Conservation (phyloP, 129 eudicot species). For the Flaveria linearis region DNA sequence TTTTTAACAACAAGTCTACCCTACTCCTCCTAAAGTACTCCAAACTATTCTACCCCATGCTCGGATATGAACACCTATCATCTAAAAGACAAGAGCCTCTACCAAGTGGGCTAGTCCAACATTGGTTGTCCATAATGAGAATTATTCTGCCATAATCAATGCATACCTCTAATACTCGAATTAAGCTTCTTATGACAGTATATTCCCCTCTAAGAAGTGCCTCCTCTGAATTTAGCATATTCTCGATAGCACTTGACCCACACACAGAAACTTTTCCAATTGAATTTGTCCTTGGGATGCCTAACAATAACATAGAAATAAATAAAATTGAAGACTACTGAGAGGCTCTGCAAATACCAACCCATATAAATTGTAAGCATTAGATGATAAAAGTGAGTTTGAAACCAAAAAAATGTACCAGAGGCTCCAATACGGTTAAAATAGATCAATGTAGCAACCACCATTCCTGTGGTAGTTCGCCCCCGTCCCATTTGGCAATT, state of each 20-base stretch:
- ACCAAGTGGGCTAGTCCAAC: too few relatives aligned
- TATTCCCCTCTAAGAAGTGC: slow-evolving; percentile 93
- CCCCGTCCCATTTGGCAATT: slow-evolving; percentile 99
- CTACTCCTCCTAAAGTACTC: too few relatives aligned
- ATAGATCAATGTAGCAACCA: slow-evolving; percentile 87
- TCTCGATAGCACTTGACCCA: slow-evolving; percentile 53
- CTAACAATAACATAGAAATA: slow-evolving; percentile 37
- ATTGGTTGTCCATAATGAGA: background rate
- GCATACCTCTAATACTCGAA: slow-evolving; percentile 91
- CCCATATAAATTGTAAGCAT: slow-evolving; percentile 12
- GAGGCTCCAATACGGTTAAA: slow-evolving; percentile 84
- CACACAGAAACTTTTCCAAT: slow-evolving; percentile 66
- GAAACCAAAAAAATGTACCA: slow-evolving; percentile 46
- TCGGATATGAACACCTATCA: too few relatives aligned
- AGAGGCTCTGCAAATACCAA: background rate
- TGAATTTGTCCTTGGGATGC: slow-evolving; percentile 73
- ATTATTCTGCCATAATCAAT: slow-evolving; percentile 1
- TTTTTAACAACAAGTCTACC: too few relatives aligned
- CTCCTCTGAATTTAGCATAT: slow-evolving; percentile 74
- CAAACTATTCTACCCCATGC: too few relatives aligned
- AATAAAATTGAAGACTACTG: slow-evolving; percentile 5
- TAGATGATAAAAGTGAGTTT: background rate
- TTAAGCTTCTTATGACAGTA: slow-evolving; percentile 90
- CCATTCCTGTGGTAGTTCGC: slow-evolving; percentile 98
- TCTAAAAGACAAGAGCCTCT: too few relatives aligned